Base-by-base conservation (phyloP, 208 protist species). In the Leishmania martiniquensis region DNA sequence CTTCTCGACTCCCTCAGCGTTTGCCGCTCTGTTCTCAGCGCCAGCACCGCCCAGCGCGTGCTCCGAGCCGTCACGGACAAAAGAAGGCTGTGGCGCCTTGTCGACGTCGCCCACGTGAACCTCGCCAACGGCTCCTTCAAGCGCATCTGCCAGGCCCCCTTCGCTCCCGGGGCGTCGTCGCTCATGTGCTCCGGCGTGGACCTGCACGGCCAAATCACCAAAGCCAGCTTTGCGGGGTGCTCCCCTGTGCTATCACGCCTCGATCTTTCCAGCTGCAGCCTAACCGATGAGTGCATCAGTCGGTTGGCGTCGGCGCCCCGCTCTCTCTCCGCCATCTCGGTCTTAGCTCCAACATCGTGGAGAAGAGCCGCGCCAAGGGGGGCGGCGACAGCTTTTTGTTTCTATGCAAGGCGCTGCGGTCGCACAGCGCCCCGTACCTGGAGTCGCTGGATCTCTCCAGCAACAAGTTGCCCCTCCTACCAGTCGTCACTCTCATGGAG, bases 341-440 rank as follows among this genome's bases (percentile, higher is more conserved):
- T 32, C 78, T 95, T 47, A 80, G 82, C 51, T 60, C 78, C 63
- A 95, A 93, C 63, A 60, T 68, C 9, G 79, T 90, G 69, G 85
- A 82, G 54, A 88, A 80, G 32, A 76, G 62, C 55, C 74, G 66
- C 51, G 67, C 62, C 63, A 83, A 66, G 49, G 77, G 75, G 54
- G 72, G 57, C 25, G 88, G 75, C 25, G 79, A 79, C 72, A 80
- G 59, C 55, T 91, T 91, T 52, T 80, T 87, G 37, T 90, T 90
- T 66, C 89, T 95, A 22, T 90, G 87, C 79, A 90, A 89, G 54
- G 89, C 85, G 13, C 82, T 95, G 10, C 89, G 91, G 0, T 79
- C 87, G 39, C 72, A 81, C 60, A 82, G 80, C 65, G 77, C 82
- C 4, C 91, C 91, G n/a, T 59, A 45, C 65, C 82, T 95, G n/a